phyloP scores from a whole-genome alignment of 345 rosid species.

The Salix udensis region DNA sequence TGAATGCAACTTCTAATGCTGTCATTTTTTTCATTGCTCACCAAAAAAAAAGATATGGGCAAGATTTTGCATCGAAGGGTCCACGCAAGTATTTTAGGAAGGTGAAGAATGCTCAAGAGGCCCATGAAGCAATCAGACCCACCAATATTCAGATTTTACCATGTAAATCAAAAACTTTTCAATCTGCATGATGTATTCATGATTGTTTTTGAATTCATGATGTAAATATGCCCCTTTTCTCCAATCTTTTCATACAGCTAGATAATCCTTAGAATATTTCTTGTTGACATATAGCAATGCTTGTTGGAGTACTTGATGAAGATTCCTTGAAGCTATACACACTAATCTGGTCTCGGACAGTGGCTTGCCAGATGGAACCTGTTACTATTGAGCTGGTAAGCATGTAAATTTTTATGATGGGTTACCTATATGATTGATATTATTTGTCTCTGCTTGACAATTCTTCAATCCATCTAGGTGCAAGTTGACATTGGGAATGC shows the following conservation, averaged over 20 bases:
- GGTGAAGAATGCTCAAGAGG: slow-evolving; percentile 98
- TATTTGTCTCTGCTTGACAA: slow-evolving; percentile 4
- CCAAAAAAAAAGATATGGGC: slow-evolving; percentile 56
- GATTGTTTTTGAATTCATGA: not conserved
- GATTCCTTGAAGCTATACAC: slow-evolving; percentile 85
- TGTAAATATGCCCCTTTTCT: slow-evolving; percentile 7
- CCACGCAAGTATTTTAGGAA: slow-evolving; percentile 82
- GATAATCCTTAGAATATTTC: slow-evolving; percentile 14
- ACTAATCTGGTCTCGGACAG: slow-evolving; percentile 85
- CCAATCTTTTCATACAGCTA: not conserved
- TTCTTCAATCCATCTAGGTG: slow-evolving; percentile 42
- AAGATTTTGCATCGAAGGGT: slow-evolving; percentile 47
- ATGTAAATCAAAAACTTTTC: slow-evolving; percentile 44
- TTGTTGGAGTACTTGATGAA: slow-evolving; percentile 69
- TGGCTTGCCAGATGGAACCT: slow-evolving; percentile 97
- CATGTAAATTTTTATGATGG: not conserved
- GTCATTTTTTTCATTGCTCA: not conserved
- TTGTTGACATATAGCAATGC: slow-evolving; percentile 49
- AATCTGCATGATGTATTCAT: slow-evolving; percentile 7
- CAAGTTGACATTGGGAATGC: slow-evolving; percentile 69
- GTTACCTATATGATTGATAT: not conserved
- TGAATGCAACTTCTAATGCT: not conserved
- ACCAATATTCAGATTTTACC: slow-evolving; percentile 76
- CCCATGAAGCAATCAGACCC: slow-evolving; percentile 99
- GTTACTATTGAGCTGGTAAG: slow-evolving; percentile 67